A percentile compares a stretch with the other conserved stretches of the same genome.
Conservation (phyloP, 2,329 filamentous ascomycete genomes). For the Lachnellula willkommii region DNA sequence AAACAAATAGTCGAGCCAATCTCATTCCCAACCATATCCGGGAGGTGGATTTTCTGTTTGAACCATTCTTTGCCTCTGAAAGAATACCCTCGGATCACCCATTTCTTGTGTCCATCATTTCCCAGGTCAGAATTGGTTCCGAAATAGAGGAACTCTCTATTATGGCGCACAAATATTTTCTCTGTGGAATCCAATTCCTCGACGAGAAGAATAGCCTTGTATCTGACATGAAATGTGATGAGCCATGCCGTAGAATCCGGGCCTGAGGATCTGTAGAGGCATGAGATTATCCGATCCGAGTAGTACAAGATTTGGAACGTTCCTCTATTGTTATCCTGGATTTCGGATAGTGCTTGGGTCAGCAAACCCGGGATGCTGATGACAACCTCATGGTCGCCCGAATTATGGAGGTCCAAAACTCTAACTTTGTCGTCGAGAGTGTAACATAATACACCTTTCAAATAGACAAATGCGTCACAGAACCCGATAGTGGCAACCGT, state of each 20-base stretch:
- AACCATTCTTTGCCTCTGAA: constrained; percentile 39
- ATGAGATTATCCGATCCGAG: constrained; percentile 51
- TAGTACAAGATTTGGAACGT: constrained; percentile 53
- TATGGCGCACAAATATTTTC: constrained; percentile 64
- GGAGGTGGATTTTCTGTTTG: constrained; percentile 44
- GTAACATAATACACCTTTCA: constrained; percentile 61
- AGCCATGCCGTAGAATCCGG: constrained; percentile 44
- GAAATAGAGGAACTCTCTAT: constrained; percentile 55
- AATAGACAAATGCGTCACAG: constrained; percentile 57
- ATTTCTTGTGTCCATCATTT: constrained; percentile 53
- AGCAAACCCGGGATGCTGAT: constrained; percentile 46
- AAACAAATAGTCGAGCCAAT: constrained; percentile 66
- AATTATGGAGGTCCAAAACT: constrained; percentile 52
- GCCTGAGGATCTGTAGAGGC: constrained; percentile 45
- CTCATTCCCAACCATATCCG: constrained; percentile 57
- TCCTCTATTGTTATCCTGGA: constrained; percentile 35
- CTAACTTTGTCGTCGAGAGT: constrained; percentile 48
- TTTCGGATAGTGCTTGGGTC: constrained; percentile 33
- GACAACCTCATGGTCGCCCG: constrained; percentile 46
- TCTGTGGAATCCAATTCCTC: constrained; percentile 41
- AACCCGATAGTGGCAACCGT: constrained; percentile 54
- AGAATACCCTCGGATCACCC: constrained; percentile 54
- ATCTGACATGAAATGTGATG: constrained; percentile 43
- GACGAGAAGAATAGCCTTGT: constrained; percentile 38
- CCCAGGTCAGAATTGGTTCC: constrained; percentile 55